Percentiles rank a stretch among this genome's conserved stretches.
These are phyloP conservation scores for Sordariomycetes sp. DNA, from an alignment of 2,329 filamentous ascomycete species.

Conservation along the genomic window DNA sequence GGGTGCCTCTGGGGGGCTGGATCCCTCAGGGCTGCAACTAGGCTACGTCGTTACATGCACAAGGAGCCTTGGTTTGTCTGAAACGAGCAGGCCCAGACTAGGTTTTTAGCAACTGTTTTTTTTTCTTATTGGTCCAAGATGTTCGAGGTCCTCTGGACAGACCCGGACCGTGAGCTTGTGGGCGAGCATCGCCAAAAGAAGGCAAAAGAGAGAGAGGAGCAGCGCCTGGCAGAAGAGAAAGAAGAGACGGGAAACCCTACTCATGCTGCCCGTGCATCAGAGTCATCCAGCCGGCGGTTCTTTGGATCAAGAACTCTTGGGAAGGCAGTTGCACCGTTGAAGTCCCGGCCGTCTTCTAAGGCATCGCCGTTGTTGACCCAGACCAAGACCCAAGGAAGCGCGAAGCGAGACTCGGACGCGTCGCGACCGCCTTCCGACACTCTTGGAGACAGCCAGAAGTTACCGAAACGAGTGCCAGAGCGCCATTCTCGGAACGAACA, in stretches of 20 bases:
- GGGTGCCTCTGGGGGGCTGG: background rate
- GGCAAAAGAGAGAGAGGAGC: slow-evolving; percentile 13
- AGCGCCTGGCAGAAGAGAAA: slow-evolving; percentile 19
- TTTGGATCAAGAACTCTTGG: slow-evolving; percentile 28
- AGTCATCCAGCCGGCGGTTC: slow-evolving; percentile 28
- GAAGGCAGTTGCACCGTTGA: slow-evolving; percentile 15
- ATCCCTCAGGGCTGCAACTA: background rate
- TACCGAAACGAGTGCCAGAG: background rate
- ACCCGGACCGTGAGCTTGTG: slow-evolving; percentile 39
- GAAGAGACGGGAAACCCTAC: slow-evolving; percentile 19
- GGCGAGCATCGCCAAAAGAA: slow-evolving; percentile 41
- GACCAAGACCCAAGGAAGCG: background rate
- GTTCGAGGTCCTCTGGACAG: slow-evolving; percentile 51
- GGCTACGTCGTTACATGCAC: background rate
- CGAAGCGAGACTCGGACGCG: background rate
- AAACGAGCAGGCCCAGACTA: background rate
- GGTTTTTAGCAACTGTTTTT: background rate
- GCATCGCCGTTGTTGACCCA: slow-evolving; percentile 4
- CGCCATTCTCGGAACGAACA: background rate
- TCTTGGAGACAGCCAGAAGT: background rate
- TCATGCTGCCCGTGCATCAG: slow-evolving; percentile 31
- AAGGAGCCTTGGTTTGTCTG: background rate
- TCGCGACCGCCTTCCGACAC: background rate
- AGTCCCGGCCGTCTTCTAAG: slow-evolving; percentile 8
- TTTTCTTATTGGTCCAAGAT: slow-evolving; percentile 21